Base-by-base conservation (phyloP, 148 eudicot genomes). In the Beta vulgaris region DNA sequence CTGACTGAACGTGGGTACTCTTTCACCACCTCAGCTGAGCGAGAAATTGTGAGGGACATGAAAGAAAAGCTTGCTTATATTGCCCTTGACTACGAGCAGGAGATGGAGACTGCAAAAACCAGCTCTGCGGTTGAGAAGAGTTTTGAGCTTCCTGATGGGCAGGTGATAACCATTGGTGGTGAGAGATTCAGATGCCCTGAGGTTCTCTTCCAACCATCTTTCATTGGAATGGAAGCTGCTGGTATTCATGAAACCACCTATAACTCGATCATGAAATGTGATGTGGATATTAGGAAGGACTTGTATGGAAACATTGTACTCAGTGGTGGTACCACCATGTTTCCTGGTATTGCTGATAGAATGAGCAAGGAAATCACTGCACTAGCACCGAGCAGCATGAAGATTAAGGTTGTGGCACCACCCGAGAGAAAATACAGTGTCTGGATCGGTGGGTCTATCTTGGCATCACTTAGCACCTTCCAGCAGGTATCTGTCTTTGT, bases 401-500 rank as follows among this genome's bases (percentile, higher is more conserved):
- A 90, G 74, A 90, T 90, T 54, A 90, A 90, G 83, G 93, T 90
- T 74, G 93, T 90, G 39, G 93, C 93, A 18, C 93, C 93, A 39
- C 93, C 93, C 6, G 93, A 90, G 85, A 90, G 93, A 80, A 90
- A 90, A 69, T 90, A 90, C 86, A 90, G 93, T 87, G 93, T 90
- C 25, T 90, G 93, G 93, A 90, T 90, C 23, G 93, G 93, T 80
- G 93, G 93, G 11, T 90, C 93, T 44, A 90, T 90, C 72, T 82
- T 90, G 83, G 93, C 93, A 61, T 90, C 93, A 63, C 93, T 90
- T 72, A 90, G 93, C 89, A 90, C 93, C 57, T 90, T 90, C 87
- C 93, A 90, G 79, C 94, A 90, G 94, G 94, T 90, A 72, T 35
- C 58, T 44, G 15, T 31, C 26, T 71, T 61, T 71, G 6, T 54